These are phyloP conservation scores for Gnetum montanum DNA, from an alignment of 75 land plant genomes.

Conservation along the genomic window DNA sequence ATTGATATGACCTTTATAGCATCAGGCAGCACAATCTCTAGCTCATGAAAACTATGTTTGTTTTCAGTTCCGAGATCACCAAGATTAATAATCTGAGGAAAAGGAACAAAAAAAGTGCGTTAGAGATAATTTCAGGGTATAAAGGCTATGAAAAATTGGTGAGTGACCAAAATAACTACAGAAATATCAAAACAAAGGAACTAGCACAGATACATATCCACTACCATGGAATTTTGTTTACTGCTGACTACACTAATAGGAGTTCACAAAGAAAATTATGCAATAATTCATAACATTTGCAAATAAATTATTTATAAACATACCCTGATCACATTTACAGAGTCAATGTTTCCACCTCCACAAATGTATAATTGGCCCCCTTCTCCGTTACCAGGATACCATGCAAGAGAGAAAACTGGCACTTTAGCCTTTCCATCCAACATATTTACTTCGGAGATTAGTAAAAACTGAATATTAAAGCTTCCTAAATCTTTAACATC, in stretches of 20 bases:
- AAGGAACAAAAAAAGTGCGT: neutral
- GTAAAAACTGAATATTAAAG: conserved; percentile 14
- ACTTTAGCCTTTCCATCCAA: conserved; percentile 52
- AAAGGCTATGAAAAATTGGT: neutral
- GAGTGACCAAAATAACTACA: neutral
- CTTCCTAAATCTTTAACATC: conserved; percentile 8
- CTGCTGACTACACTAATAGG: too few relatives aligned
- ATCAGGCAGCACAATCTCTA: conserved; percentile 56
- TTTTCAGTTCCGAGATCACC: conserved; percentile 4
- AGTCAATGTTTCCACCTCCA: conserved; percentile 35
- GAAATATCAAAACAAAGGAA: too few relatives aligned
- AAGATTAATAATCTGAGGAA: conserved; percentile 19
- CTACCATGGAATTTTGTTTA: too few relatives aligned
- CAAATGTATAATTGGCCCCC: conserved; percentile 47
- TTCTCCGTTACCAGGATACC: conserved; percentile 39
- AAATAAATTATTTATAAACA: neutral
- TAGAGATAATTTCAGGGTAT: too few relatives aligned
- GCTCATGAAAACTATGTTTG: conserved; percentile 14
- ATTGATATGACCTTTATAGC: conserved; percentile 39
- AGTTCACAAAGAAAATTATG: too few relatives aligned
- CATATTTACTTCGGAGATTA: conserved; percentile 51
- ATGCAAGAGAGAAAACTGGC: conserved; percentile 55
- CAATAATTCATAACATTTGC: too few relatives aligned
- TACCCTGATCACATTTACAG: conserved; percentile 43
- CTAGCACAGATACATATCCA: too few relatives aligned